Evolutionary conservation across 164 flowering plant genomes (phyloP), one percentile per base, ranked within the genome.

Genomic region (Stephania cephalantha): DNA sequence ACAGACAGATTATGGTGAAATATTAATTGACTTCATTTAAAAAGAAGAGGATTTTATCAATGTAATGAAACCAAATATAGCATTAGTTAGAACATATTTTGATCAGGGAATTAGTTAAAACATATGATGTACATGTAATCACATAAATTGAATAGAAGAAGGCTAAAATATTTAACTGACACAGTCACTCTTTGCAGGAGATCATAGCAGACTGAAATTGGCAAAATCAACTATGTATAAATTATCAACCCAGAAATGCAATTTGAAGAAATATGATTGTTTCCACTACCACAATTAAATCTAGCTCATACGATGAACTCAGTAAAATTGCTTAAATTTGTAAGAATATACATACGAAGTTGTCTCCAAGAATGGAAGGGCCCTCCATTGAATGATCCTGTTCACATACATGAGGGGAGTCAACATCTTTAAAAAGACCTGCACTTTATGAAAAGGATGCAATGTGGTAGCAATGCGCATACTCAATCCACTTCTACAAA

Each of bases 341-440:
- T 63, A 18, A 63, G 30, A 71, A 70, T 69, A 31, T 4, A 58
- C 76, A 68, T 90, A 93, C 98, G 93, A 76, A 25, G 68, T 80
- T 82, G 78, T 87, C 90, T 80, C 69, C 79, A 52, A 84, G 85
- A 79, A 63, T 80, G 79, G 79, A 80, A 30, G 89, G 83, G n/a
- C 81, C 74, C 75, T n/a, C 82, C 93, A 71, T 87, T 85, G 85
- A 85, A 90, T 53, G 90, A 87, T 69, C 85, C 98, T 93, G 90
- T 78, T 78, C 75, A n/a, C n/a, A n/a, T n/a, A 71, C 25, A 78
- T 42, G 12, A 72, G 15, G 22, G 70, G 44, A 76, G 53, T 75
- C 76, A 80, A 67, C 70, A 53, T 66, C 75, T 9, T 31, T 31
- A 31, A 31, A 31, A 31, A 70, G n/a, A n/a, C 55, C 15, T 70